Conservation (phyloP, 257 asterid genomes). For the Primulina eburnea region DNA sequence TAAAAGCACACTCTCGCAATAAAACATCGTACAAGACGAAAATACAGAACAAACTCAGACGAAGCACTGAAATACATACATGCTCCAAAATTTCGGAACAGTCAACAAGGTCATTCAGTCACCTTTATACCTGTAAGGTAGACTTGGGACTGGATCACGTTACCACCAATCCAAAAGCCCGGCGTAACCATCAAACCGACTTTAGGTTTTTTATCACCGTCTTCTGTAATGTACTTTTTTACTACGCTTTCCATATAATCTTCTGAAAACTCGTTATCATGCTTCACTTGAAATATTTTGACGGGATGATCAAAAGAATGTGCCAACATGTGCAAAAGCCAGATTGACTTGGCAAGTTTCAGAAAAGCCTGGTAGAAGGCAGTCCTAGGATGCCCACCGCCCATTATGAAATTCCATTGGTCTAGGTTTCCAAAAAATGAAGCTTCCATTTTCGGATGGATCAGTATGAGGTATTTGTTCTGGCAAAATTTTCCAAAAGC, state of each 20-base stretch:
- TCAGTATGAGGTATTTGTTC: constrained; percentile 33
- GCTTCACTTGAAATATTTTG: constrained; percentile 81
- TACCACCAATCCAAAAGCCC: constrained; percentile 94
- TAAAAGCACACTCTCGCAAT: too few species aligned
- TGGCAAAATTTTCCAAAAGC: constrained; percentile 75
- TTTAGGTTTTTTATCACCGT: constrained; percentile 67
- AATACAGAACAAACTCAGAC: background rate
- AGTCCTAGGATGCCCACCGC: constrained; percentile 97
- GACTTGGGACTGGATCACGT: constrained; percentile 81
- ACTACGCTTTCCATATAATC: constrained; percentile 90
- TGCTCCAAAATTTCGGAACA: background rate
- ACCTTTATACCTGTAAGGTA: constrained; percentile 75
- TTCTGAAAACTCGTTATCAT: constrained; percentile 78
- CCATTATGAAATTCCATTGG: constrained; percentile 56
- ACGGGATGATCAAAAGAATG: constrained; percentile 77
- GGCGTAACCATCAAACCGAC: constrained; percentile 96
- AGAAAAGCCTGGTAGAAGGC: constrained; percentile 93
- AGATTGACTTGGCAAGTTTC: constrained; percentile 78
- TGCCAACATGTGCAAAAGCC: constrained; percentile 89
- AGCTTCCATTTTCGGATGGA: constrained; percentile 92
- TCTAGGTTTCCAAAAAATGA: constrained; percentile 90
- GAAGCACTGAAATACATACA: constrained; percentile 27
- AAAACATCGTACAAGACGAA: background rate
- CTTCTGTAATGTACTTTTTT: constrained; percentile 56
- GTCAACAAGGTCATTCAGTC: constrained; percentile 42